Evolutionary conservation across 2,329 filamentous ascomycete genomes (phyloP).

Genomic region (Penicillium sp.): DNA sequence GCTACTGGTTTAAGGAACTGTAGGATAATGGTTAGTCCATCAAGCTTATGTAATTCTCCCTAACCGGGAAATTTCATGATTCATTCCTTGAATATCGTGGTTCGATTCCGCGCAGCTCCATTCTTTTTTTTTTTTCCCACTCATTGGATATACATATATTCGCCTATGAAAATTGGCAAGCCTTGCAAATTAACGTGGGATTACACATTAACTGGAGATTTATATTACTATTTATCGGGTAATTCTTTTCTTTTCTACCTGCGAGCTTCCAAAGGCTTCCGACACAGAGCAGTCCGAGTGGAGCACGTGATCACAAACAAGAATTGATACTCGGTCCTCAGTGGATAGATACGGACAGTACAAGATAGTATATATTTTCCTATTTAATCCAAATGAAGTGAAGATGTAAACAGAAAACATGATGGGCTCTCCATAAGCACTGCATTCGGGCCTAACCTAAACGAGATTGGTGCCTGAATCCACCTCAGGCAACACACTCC

Average conservation of each 20-base stretch:
- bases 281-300: background rate
- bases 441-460: background rate
- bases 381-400: background rate
- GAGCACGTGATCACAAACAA: background rate
- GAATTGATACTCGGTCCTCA: background rate
- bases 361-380: background rate
- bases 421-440: background rate
- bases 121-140: background rate
- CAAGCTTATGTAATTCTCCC: slow-evolving; percentile 6
- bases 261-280: background rate
- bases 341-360: background rate
- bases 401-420: background rate
- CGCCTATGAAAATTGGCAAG: too few species aligned
- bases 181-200: too few species aligned
- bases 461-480: slow-evolving; percentile 16
- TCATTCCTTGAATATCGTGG: slow-evolving; percentile 9
- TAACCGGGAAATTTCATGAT: slow-evolving; percentile 2
- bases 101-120: slow-evolving; percentile 8
- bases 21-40: slow-evolving; percentile 9
- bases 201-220: too few species aligned
- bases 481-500: slow-evolving; percentile 14
- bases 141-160: background rate
- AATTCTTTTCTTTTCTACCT: background rate
- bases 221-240: background rate
- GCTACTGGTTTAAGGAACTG: slow-evolving; percentile 3